Evolutionary conservation across 805 yeast genomes (phyloP).

Genomic region (Candida ponderosae): DNA sequence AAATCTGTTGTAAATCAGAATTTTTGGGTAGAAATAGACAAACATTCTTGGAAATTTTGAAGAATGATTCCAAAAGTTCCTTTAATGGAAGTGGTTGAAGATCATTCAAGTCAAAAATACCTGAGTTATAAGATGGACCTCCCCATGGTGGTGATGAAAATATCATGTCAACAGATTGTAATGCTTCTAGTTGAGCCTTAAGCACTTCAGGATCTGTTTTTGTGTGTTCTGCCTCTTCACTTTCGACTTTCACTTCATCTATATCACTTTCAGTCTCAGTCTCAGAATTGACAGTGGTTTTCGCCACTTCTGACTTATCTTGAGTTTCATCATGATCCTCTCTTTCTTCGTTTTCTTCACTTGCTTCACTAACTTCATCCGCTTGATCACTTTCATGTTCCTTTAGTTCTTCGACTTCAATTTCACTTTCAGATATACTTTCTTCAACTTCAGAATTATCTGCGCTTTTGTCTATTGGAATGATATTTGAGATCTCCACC

Average conservation of each 20-base stretch:
- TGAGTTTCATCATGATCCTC: no score
- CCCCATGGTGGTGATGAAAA: constrained; percentile 92
- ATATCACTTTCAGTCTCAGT: no score
- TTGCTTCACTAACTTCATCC: no score
- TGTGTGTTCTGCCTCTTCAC: constrained; percentile 1
- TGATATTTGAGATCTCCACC: constrained; percentile 20
- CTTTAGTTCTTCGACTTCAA: no score
- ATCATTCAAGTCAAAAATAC: constrained; percentile 36
- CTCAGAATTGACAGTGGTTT: no score
- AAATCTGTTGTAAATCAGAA: constrained; percentile 44
- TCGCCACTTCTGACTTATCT: no score
- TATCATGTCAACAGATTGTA: constrained; percentile 37
- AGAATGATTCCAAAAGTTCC: constrained; percentile 34
- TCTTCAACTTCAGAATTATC: no score
- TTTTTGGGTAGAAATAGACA: constrained; percentile 60
- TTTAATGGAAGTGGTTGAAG: constrained; percentile 42
- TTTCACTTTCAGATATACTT: no score
- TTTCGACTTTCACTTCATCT: constrained; percentile 2
- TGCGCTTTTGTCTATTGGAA: no score
- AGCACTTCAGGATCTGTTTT: not conserved
- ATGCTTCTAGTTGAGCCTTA: not conserved
- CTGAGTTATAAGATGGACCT: constrained; percentile 51
- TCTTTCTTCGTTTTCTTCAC: no score
- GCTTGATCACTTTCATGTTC: no score
- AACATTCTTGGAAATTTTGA: constrained; percentile 36